A percentile compares a stretch with the other conserved stretches of the same genome.
Evolutionary conservation across 805 yeast species (phyloP).

Genomic region (Cyberlindnera nakhonratchasimensis): DNA sequence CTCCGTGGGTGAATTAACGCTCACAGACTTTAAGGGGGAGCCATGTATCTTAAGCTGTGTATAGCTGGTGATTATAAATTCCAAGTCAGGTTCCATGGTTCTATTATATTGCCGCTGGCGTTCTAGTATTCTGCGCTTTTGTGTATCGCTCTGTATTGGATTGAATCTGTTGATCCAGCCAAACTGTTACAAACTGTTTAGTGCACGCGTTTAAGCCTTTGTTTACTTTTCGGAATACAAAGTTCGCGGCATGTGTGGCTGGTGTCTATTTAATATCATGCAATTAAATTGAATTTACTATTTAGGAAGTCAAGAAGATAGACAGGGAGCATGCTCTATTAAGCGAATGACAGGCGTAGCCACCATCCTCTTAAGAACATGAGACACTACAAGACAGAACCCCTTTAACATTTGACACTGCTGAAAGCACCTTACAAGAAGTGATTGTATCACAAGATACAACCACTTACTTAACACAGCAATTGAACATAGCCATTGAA

Average conservation of each 20-base stretch:
- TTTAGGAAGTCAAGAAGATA: slow-evolving; percentile 14
- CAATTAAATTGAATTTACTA: slow-evolving; percentile 5
- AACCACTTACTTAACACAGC: too few species aligned
- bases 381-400: too few species aligned
- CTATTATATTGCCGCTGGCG: background rate
- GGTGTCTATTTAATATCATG: background rate
- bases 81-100: slow-evolving; percentile 19
- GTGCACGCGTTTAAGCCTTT: background rate
- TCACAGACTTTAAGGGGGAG: slow-evolving; percentile 23
- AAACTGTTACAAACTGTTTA: background rate
- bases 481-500: too few species aligned
- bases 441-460: too few species aligned
- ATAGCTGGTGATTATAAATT: slow-evolving; percentile 25
- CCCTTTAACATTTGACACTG: too few species aligned
- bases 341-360: background rate
- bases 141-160: background rate
- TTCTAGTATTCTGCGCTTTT: too few species aligned
- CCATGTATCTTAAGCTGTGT: slow-evolving; percentile 21
- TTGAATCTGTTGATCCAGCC: background rate
- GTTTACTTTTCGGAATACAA: slow-evolving; percentile 2
- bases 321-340: background rate
- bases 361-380: too few species aligned
- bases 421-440: too few species aligned
- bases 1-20: slow-evolving; percentile 25
- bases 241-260: background rate